Evolutionary conservation across 345 rosid genomes (phyloP), one percentile per base, ranked within the genome.

Genomic region (Erucastrum elatum): DNA sequence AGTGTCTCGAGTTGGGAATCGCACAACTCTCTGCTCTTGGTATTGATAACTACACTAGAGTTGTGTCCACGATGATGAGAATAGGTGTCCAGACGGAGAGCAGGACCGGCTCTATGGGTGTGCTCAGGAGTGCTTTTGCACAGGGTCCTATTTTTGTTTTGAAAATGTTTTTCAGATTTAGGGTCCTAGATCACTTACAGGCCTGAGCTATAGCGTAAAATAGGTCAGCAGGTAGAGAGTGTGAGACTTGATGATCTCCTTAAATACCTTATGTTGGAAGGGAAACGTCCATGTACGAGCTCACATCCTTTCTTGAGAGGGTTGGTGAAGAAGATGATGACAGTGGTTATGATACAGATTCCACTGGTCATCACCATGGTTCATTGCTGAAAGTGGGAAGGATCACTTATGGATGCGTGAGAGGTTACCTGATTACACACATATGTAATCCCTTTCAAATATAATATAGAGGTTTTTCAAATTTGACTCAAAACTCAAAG

Each of bases 351-450:
- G 39, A 35, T 35, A 35, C 9, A 35, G 39, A 35, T 8, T 35
- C 39, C 39, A 35, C 39, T 35, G 39, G 76, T 77, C 81, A 1
- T 12, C 60, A 71, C 12, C 94, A 91, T 17, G 82, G 82, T 63
- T 87, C 94, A 26, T 83, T 90, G 82, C 63, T 94, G 72, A 94
- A 90, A 84, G 93, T 91, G 13, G 98, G 97, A 61, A 77, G 84
- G 31, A 29, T 29, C 31, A 29, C 31, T 3, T 29, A 29, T 4
- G 31, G 31, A 29, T 29, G 31, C 31, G 31, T 29, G 39, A 35
- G 39, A 35, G 39, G 7, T 35, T 35, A 35, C 39, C 39, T 35
- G 39, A 35, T 35, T 35, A 35, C 8, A 8, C 39, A 35, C 39
- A 8, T 39, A 39, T 8, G 44, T 29, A 34, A 44, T 0, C n/a